Evolutionary conservation across 495 filamentous ascomycete genomes (phyloP), one percentile per base, ranked within the genome.

Genomic region (Penicillium cinerascens): DNA sequence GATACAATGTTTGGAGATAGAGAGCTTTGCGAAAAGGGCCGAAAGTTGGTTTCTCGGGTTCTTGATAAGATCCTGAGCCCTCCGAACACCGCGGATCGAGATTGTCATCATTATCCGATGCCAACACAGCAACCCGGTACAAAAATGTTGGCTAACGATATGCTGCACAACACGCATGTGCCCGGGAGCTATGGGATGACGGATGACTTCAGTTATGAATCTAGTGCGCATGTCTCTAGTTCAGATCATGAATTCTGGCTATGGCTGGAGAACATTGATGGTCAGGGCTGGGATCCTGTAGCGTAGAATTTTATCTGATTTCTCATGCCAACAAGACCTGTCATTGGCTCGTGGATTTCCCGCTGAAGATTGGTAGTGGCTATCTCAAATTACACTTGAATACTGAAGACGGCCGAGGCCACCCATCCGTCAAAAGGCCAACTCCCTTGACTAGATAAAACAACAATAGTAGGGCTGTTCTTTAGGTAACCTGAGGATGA

Each of bases 1-100:
- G 44, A 47, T 37, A 15, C 44, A 20, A 20, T 20, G 27, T 47
- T 47, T 47, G 44, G 44, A 13, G 44, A 47, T n/a, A 18, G 15
- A 47, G 27, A 37, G 13, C 44, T 47, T 23, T 47, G 44, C 16
- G 44, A 47, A 7, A 47, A 36, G 17, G 44, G 44, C 26, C 44
- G 29, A 11, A 47, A 37, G 15, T 6, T 47, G 17, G 16, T 47
- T 0, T 37, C 27, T 22, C 44, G 44, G 18, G 29, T 46, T 3
- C 44, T 47, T 22, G 44, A 47, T 11, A 47, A 17, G 15, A 47
- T 47, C 18, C 13, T 35, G 26, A 47, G 44, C 21, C 44, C 27
- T 33, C 44, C 17, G 27, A 35, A 36, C 7, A 21, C 44, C 20
- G 29, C 44, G 35, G 44, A 35, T 37, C 44, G 26, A 47, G 25